These are phyloP conservation scores for Hyphopichia homilentoma DNA, from an alignment of 805 yeast genomes.

Conservation along the genomic window DNA sequence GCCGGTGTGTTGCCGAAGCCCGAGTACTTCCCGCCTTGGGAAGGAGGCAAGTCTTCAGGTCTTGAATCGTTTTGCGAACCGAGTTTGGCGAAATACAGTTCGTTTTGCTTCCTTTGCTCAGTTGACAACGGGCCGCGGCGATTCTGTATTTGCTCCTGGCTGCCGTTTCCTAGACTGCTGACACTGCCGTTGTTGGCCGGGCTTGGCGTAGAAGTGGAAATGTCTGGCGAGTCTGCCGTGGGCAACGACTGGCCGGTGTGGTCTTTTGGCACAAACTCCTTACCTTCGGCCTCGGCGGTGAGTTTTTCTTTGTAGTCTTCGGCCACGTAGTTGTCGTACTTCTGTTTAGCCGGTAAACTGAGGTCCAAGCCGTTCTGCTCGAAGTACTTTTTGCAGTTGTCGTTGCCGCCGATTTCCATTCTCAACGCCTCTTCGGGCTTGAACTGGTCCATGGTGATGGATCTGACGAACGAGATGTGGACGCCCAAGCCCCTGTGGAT, in stretches of 20 bases:
- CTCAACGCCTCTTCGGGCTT: constrained; percentile 84
- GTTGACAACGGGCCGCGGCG: constrained; percentile 35
- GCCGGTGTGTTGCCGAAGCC: constrained; percentile 87
- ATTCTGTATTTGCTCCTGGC: constrained; percentile 30
- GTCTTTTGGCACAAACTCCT: constrained; percentile 62
- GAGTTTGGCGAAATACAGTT: constrained; percentile 73
- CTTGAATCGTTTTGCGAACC: constrained; percentile 70
- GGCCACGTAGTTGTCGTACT: constrained; percentile 90
- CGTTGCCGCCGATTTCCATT: constrained; percentile 95
- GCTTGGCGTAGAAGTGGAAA: neutral
- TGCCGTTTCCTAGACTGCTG: neutral
- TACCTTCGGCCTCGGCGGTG: constrained; percentile 71
- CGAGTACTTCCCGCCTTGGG: constrained; percentile 88
- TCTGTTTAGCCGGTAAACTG: constrained; percentile 59
- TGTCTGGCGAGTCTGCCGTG: constrained; percentile 5
- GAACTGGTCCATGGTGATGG: constrained; percentile 98
- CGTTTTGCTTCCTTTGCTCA: constrained; percentile 59
- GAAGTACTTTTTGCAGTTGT: constrained; percentile 65
- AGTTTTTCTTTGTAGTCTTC: constrained; percentile 86
- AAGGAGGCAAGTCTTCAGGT: constrained; percentile 81
- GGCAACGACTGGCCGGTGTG: constrained; percentile 48
- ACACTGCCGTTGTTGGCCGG: constrained; percentile 1
- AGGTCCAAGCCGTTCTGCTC: constrained; percentile 66
- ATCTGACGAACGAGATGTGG: constrained; percentile 92
- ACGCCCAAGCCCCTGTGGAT: constrained; percentile 94